Base-by-base conservation (phyloP, 148 eudicot species). In the Persicaria tinctoria region DNA sequence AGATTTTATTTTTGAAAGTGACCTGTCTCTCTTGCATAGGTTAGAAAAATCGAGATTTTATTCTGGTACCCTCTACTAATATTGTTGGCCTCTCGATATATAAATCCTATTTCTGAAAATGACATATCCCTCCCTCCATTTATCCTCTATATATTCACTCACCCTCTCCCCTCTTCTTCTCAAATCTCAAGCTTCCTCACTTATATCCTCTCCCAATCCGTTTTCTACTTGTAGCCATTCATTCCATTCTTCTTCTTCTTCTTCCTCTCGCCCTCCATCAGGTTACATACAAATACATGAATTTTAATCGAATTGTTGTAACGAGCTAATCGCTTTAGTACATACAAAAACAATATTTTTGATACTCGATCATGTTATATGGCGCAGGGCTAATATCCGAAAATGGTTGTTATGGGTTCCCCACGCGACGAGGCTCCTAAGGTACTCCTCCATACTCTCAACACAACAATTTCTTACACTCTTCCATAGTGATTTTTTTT, bases 371-470 rank as follows among this genome's bases (percentile, higher is more conserved):
- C 8, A 49, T 9, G 53, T 50, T 50, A 50, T 6, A 50, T 6
- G 41, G 47, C 13, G 48, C 70, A 66, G 70, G 70, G 70, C 46
- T 66, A 66, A 66, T 66, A 66, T 38, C 8, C 8, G 14, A 66
- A 66, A 66, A 66, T 66, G 70, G 32, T 17, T 0, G 70, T 66
- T 13, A 5, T 38, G 70, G 18, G 44, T 38, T 66, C 70, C 44
- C 70, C 47, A 66, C 47, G 5, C 8, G 47, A 66, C 47, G 47
- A 66, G 48, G 70, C n/a, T 32, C 47, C 41, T 32, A 32, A 4
- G 56, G 56, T 53, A n/a, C 56, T 32, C 44, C 44, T 8, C 3
- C 68, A 4, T 11, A 8, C 44, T 23, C 9, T 23, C 66, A 60
- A 13, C 44, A 23, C 59, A 55, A 14, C n/a, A 55, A 14, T 16